Evolutionary conservation across 1,139 yeast genomes (phyloP).

Genomic region (Pichia sp.): DNA sequence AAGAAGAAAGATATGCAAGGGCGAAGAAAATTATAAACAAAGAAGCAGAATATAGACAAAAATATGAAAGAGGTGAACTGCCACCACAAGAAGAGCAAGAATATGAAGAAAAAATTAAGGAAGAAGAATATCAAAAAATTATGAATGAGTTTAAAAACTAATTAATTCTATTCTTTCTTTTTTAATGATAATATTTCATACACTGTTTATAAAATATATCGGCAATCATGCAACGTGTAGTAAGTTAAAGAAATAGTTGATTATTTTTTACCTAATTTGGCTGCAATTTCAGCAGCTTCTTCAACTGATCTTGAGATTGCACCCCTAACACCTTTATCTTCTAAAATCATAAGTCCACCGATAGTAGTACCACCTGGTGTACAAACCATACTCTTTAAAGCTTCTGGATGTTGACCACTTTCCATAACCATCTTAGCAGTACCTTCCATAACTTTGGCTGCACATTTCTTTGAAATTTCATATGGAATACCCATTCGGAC

Average conservation of each 20-base stretch:
- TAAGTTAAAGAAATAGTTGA: too few relatives aligned
- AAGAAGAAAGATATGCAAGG: constrained; percentile 47
- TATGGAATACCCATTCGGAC: constrained; percentile 91
- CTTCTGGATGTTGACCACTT: constrained; percentile 91
- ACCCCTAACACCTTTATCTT: constrained; percentile 82
- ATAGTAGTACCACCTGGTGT: constrained; percentile 99
- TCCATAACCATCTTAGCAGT: constrained; percentile 88
- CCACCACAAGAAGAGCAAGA: constrained; percentile 18
- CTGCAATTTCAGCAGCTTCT: constrained; percentile 83
- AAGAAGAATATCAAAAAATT: constrained; percentile 27
- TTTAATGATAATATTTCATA: neutral
- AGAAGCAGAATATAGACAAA: constrained; percentile 31
- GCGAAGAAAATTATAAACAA: constrained; percentile 34
- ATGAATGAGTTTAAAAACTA: constrained; percentile 24
- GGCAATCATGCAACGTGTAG: too few relatives aligned
- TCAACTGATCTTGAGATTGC: constrained; percentile 85
- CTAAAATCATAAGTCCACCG: constrained; percentile 90
- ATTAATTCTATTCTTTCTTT: too few relatives aligned
- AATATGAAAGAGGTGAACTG: constrained; percentile 28
- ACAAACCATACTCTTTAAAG: constrained; percentile 79
- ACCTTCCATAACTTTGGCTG: constrained; percentile 95
- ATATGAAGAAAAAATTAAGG: constrained; percentile 20
- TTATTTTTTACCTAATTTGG: constrained; percentile 66
- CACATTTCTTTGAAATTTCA: constrained; percentile 76
- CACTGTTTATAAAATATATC: neutral